Evolutionary conservation across 2,329 filamentous ascomycete genomes (phyloP).

Genomic region (Falciphora oryzae): DNA sequence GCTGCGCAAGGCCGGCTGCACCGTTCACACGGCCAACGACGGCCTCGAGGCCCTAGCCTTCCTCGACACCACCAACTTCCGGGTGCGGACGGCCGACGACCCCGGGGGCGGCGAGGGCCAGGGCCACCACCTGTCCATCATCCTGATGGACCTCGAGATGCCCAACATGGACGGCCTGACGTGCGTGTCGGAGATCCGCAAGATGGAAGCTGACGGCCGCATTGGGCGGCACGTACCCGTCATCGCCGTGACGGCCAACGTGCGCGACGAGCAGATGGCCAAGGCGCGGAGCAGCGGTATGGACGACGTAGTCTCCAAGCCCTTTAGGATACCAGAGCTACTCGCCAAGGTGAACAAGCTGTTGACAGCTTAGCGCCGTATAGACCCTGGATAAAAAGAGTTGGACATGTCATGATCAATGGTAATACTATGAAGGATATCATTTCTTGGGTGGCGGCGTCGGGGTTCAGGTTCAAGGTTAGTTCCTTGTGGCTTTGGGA

Average conservation of each 20-base stretch:
- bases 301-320: conserved; percentile 53
- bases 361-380: too few species aligned
- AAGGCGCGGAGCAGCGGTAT: conserved; percentile 31
- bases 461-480: too few species aligned
- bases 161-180: conserved; percentile 42
- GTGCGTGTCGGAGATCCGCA: conserved; percentile 33
- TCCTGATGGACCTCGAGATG: conserved; percentile 45
- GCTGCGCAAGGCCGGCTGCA: conserved; percentile 52
- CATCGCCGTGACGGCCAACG: conserved; percentile 42
- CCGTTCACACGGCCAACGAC: conserved; percentile 55
- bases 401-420: too few species aligned
- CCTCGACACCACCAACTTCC: conserved; percentile 28
- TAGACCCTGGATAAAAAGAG: too few species aligned
- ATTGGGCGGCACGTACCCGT: conserved; percentile 33
- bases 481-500: too few species aligned
- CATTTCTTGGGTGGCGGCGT: too few species aligned
- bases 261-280: conserved; percentile 33
- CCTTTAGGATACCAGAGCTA: conserved; percentile 45
- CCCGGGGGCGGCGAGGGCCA: neutral
- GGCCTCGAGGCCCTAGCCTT: conserved; percentile 50
- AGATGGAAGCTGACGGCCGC: conserved; percentile 28
- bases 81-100: conserved; percentile 13
- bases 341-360: conserved; percentile 16
- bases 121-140: conserved; percentile 26
- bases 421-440: too few species aligned